A percentile compares a stretch with the other conserved stretches of the same genome.
phyloP scores from a whole-genome alignment of 2,329 filamentous ascomycete species.

The Gyromitra esculenta region DNA sequence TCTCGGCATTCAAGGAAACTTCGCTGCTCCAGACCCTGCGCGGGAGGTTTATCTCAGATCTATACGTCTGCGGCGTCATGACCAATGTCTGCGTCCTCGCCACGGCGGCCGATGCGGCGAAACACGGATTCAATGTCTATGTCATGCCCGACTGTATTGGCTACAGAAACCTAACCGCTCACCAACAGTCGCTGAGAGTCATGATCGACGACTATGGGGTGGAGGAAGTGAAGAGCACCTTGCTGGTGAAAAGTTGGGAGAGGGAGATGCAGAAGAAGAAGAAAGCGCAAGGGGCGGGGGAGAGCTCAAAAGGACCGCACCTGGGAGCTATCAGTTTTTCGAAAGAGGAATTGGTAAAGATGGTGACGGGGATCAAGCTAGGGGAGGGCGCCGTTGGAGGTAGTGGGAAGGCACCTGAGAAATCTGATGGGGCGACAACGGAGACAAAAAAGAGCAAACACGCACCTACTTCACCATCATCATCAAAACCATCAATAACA shows the following conservation, averaged over 20 bases:
- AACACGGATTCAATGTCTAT: conserved; percentile 86
- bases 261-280: conserved; percentile 38
- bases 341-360: conserved; percentile 59
- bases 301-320: conserved; percentile 24
- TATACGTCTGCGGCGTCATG: conserved; percentile 87
- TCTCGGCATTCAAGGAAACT: conserved; percentile 85
- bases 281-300: conserved; percentile 1
- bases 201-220: conserved; percentile 77
- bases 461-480: neutral
- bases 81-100: conserved; percentile 91
- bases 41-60: conserved; percentile 68
- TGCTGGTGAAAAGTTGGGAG: conserved; percentile 54
- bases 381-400: conserved; percentile 15
- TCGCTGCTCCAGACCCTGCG: conserved; percentile 69
- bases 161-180: conserved; percentile 75
- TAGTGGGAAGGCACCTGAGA: conserved; percentile 23
- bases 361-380: conserved; percentile 59
- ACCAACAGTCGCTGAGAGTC: conserved; percentile 74
- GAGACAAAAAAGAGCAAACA: conserved; percentile 22
- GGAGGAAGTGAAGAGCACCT: conserved; percentile 47
- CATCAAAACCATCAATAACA: neutral
- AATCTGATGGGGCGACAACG: conserved; percentile 7
- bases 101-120: conserved; percentile 87
- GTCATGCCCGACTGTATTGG: conserved; percentile 89
- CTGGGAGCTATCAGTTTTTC: conserved; percentile 51